Conservation (phyloP, 352 stramenopile genomes). For the Pseudoperonospora humuli region DNA sequence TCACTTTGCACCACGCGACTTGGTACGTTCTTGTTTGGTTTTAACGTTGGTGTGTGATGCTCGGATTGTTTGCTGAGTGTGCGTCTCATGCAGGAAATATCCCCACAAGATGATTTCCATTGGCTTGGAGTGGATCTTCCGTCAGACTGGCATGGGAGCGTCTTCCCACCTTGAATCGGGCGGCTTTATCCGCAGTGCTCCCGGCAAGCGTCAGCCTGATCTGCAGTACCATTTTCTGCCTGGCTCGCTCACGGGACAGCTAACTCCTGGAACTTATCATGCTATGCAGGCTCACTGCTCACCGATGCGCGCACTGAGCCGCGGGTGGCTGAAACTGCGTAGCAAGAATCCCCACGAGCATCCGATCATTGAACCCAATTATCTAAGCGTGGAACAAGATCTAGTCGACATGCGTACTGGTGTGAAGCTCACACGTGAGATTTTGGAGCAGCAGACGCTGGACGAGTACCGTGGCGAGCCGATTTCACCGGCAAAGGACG, state of each 20-base stretch:
- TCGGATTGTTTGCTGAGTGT: background rate
- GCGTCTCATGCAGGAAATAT: slow-evolving; percentile 39
- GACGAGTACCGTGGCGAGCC: slow-evolving; percentile 76
- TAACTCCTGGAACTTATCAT: slow-evolving; percentile 36
- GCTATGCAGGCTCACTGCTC: slow-evolving; percentile 86
- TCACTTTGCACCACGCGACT: slow-evolving; percentile 86
- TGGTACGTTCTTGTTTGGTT: slow-evolving; percentile 24
- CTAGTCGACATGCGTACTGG: slow-evolving; percentile 67
- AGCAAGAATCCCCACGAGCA: slow-evolving; percentile 67
- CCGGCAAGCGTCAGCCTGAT: slow-evolving; percentile 78
- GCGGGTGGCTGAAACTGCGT: slow-evolving; percentile 72
- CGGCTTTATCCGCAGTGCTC: slow-evolving; percentile 55
- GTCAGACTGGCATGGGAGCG: slow-evolving; percentile 59
- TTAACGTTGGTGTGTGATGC: background rate
- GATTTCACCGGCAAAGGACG: slow-evolving; percentile 57
- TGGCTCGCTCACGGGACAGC: slow-evolving; percentile 44
- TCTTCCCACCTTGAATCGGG: slow-evolving; percentile 80
- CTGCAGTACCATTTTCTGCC: slow-evolving; percentile 89
- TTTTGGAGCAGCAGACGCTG: slow-evolving; percentile 83
- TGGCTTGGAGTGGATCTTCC: slow-evolving; percentile 76
- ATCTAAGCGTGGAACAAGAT: slow-evolving; percentile 77
- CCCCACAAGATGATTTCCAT: slow-evolving; percentile 85
- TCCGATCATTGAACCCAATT: slow-evolving; percentile 85
- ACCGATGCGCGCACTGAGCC: slow-evolving; percentile 82
- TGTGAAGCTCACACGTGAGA: slow-evolving; percentile 77